phyloP scores from a whole-genome alignment of 2,329 filamentous ascomycete genomes.

The Ophiostoma sp. region DNA sequence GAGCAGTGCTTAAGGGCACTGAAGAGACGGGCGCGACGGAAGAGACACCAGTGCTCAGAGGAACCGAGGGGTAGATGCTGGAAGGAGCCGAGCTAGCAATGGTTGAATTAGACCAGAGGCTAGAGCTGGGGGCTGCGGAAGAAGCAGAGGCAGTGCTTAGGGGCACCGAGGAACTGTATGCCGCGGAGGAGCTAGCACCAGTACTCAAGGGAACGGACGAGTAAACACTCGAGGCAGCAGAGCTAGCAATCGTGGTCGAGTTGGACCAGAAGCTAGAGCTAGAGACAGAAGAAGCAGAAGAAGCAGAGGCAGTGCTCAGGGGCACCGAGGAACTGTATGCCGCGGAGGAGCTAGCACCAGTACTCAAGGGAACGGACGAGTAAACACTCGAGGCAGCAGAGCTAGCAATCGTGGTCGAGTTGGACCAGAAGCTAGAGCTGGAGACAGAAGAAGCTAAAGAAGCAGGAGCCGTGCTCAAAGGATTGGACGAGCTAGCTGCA shows the following conservation, averaged over 20 bases:
- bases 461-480: neutral
- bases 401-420: neutral
- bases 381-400: neutral
- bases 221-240: neutral
- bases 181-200: neutral
- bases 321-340: neutral
- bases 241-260: neutral
- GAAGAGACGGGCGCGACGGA: neutral
- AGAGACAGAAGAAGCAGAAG: neutral
- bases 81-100: neutral
- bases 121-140: neutral
- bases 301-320: neutral
- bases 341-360: neutral
- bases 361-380: slow-evolving; percentile 1
- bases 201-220: slow-evolving; percentile 2
- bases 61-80: neutral
- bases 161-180: neutral
- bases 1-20: neutral
- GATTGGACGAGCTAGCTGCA: neutral
- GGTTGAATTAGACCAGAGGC: neutral
- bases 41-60: neutral
- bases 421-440: slow-evolving; percentile 4
- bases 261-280: slow-evolving; percentile 7
- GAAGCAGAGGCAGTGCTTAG: neutral
- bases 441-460: neutral